Conservation (phyloP, 192 early-diverging fungal genomes). For the Linnemannia elongata region DNA sequence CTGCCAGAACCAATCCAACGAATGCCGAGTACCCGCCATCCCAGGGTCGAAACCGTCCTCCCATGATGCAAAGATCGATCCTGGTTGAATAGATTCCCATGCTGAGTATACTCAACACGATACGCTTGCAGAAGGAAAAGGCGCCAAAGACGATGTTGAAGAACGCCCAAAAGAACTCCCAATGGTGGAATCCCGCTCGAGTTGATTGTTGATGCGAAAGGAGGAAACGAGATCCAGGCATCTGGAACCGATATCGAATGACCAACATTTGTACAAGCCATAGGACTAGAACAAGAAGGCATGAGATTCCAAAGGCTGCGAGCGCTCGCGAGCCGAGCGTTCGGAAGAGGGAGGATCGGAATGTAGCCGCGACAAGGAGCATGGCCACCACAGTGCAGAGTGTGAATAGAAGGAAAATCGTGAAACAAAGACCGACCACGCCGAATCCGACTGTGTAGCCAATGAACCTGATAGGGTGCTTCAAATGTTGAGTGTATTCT, state of each 20-base stretch:
- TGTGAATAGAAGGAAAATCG: slow-evolving; percentile 41
- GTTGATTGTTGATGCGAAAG: slow-evolving; percentile 35
- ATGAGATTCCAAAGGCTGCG: slow-evolving; percentile 40
- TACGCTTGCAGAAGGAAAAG: slow-evolving; percentile 49
- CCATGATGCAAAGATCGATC: slow-evolving; percentile 53
- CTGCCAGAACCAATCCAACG: slow-evolving; percentile 49
- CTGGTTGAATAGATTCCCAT: slow-evolving; percentile 42
- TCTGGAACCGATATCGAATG: slow-evolving; percentile 50
- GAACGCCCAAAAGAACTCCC: slow-evolving; percentile 57
- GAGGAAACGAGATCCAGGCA: slow-evolving; percentile 51
- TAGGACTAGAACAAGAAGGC: slow-evolving; percentile 40
- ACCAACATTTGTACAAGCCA: slow-evolving; percentile 56
- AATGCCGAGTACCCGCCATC: slow-evolving; percentile 55
- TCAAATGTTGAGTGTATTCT: slow-evolving; percentile 54
- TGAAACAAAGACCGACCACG: slow-evolving; percentile 51
- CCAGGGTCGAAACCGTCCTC: slow-evolving; percentile 51
- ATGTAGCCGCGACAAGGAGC: slow-evolving; percentile 53
- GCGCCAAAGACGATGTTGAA: slow-evolving; percentile 58
- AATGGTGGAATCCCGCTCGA: slow-evolving; percentile 41
- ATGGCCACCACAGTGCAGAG: slow-evolving; percentile 46
- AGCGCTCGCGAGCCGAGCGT: slow-evolving; percentile 39
- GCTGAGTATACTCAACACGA: slow-evolving; percentile 28
- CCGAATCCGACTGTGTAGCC: slow-evolving; percentile 56
- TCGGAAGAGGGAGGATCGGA: slow-evolving; percentile 51
- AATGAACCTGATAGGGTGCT: slow-evolving; percentile 51